These are phyloP conservation scores for Alternaria triticina DNA, from an alignment of 2,329 filamentous ascomycete genomes.

Conservation along the genomic window DNA sequence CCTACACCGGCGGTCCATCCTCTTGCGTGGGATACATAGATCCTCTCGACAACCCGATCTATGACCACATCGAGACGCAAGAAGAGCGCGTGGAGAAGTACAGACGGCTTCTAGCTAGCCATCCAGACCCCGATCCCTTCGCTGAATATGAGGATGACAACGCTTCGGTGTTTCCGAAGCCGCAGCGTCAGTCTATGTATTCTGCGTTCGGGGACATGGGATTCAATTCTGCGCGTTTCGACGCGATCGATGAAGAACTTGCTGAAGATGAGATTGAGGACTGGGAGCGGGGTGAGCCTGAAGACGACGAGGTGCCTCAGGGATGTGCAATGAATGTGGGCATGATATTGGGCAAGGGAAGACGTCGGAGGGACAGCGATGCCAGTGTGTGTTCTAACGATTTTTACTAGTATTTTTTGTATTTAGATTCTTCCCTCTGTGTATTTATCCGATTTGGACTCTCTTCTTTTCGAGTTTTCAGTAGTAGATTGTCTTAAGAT, in stretches of 20 bases:
- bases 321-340: neutral
- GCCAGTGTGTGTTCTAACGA: neutral
- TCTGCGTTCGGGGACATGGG: slow-evolving; percentile 1
- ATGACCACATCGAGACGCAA: neutral
- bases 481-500: neutral
- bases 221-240: slow-evolving; percentile 6
- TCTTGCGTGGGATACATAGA: neutral
- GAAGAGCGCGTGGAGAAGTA: slow-evolving; percentile 9
- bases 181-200: slow-evolving; percentile 14
- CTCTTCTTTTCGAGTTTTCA: neutral
- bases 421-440: neutral
- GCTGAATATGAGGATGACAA: neutral
- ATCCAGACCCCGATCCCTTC: neutral
- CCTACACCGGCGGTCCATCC: slow-evolving; percentile 9
- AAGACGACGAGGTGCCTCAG: neutral
- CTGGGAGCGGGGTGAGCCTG: neutral
- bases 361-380: neutral
- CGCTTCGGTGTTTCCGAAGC: slow-evolving; percentile 4
- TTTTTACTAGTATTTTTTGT: neutral
- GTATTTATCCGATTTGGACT: neutral
- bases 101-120: neutral
- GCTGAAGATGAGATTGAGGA: slow-evolving; percentile 2
- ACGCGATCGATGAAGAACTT: slow-evolving; percentile 8
- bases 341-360: neutral
- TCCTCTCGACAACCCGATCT: slow-evolving; percentile 13